Evolutionary conservation across 192 early-diverging fungal species (phyloP).

Genomic region (Spizellomyces punctatus): DNA sequence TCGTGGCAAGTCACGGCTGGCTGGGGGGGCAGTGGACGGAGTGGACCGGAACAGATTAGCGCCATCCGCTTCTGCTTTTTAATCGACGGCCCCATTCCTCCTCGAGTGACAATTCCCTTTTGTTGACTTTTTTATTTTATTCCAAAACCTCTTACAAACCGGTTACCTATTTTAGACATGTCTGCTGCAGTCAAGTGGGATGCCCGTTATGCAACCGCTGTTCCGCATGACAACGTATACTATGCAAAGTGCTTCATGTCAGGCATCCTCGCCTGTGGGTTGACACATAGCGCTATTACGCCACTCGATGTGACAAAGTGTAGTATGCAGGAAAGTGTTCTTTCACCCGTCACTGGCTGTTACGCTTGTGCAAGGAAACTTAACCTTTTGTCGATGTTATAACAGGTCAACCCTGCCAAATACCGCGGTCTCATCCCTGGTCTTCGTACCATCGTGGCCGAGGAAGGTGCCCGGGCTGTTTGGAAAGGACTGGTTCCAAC

Average conservation of each 20-base stretch:
- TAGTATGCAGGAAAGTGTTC: conserved; percentile 23
- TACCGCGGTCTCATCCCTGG: conserved; percentile 38
- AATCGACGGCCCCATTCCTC: too few relatives aligned
- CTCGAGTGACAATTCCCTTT: too few relatives aligned
- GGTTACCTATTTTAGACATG: too few relatives aligned
- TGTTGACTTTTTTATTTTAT: too few relatives aligned
- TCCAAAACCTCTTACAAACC: too few relatives aligned
- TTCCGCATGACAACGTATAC: conserved; percentile 47
- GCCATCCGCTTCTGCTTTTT: too few relatives aligned
- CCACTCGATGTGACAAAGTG: conserved; percentile 45
- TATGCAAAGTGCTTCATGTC: conserved; percentile 61
- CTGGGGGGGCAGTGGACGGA: too few relatives aligned
- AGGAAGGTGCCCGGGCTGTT: conserved; percentile 73
- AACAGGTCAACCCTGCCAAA: conserved; percentile 31
- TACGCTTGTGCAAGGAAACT: background rate
- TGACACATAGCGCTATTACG: conserved; percentile 65
- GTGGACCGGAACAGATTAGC: too few relatives aligned
- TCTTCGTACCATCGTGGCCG: conserved; percentile 43
- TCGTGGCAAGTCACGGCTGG: too few relatives aligned
- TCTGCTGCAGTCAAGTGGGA: conserved; percentile 27
- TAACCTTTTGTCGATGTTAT: conserved; percentile 22
- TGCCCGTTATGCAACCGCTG: conserved; percentile 36
- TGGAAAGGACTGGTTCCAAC: conserved; percentile 79
- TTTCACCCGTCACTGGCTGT: too few relatives aligned
- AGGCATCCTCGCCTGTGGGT: conserved; percentile 65